A percentile compares a stretch with the other conserved stretches of the same genome.
Evolutionary conservation across 164 flowering plant species (phyloP).

Genomic region (Aristolochia californica): DNA sequence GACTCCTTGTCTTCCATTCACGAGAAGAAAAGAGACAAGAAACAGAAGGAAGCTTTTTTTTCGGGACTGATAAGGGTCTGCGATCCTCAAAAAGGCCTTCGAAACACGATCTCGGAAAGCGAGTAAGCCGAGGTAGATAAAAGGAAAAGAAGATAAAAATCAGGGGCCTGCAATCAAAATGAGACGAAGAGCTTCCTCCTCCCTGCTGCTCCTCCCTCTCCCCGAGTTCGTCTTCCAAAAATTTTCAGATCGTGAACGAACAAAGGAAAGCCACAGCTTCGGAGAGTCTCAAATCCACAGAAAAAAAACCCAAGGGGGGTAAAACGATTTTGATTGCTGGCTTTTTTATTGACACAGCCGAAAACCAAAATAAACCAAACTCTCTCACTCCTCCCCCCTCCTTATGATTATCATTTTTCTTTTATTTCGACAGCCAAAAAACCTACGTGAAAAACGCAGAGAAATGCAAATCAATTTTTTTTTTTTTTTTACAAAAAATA

Average conservation of each 20-base stretch:
- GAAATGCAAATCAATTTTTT: no score
- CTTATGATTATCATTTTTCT: no score
- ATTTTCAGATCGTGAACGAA: slow-evolving; percentile 2
- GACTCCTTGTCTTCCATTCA: slow-evolving; percentile 16
- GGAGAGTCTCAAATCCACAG: slow-evolving; percentile 7
- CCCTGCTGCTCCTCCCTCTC: no score
- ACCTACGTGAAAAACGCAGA: no score
- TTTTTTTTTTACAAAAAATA: no score
- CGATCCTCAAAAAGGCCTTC: slow-evolving; percentile 2
- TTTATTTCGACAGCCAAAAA: no score
- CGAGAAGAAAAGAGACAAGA: neutral
- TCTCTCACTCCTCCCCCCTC: no score
- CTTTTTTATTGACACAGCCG: neutral
- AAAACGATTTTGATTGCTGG: slow-evolving; percentile 2
- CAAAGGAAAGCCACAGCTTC: slow-evolving; percentile 11
- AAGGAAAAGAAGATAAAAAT: neutral
- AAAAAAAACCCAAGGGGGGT: slow-evolving; percentile 1
- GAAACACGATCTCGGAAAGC: neutral
- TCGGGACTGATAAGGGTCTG: neutral
- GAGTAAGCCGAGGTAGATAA: neutral
- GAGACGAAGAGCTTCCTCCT: neutral
- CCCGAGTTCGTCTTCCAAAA: no score
- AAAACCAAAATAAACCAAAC: no score
- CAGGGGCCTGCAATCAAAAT: no score
- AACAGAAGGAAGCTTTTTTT: neutral